Evolutionary conservation across 2,329 filamentous ascomycete genomes (phyloP), one percentile per base, ranked within the genome.

Genomic region (Alternaria dauci): DNA sequence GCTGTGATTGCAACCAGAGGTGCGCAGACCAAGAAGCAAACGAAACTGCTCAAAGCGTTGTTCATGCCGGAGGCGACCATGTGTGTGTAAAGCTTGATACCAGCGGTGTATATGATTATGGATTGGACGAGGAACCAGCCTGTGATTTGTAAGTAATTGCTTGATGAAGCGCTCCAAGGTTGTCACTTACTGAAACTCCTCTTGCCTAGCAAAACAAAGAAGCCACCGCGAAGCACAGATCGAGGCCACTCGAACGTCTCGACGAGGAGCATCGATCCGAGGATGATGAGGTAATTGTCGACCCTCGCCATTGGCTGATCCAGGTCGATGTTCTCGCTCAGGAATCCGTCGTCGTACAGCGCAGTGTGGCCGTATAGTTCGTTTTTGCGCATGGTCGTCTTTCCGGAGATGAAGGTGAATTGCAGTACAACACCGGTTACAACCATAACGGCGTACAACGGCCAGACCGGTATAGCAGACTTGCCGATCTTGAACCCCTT

Each of bases 61-160:
- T 54, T 59, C 32, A 53, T 57, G 7, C 71, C 67, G 7, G 59
- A 28, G 18, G 43, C 39, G 52, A 69, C 60, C 54, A 76, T 62
- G 47, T 68, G 59, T 44, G 72, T 36, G 87, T 89, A 81, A 4
- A 78, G 59, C 52, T 78, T 79, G 68, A 83, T 80, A 47, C 80
- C 80, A 12, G 75, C 72, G 1, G 76, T 78, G 67, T 82, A 82
- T 38, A 81, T 72, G 28, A 83, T 67, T 50, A 78, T 76, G 7
- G 76, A 70, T 63, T 82, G 80, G 4, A 80, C 63, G 39, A 82
- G 73, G 62, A 82, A 82, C 59, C 75, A 77, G 66, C 80, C 80
- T 82, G 26, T 5, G 14, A 3, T 16, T 8, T 32, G 51, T 73
- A 39, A 74, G 67, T 50, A 56, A 5, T 8, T 44, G 18, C 30